Evolutionary conservation across 345 rosid genomes (phyloP), one percentile per base, ranked within the genome.

Genomic region (Sisymbrium irio): DNA sequence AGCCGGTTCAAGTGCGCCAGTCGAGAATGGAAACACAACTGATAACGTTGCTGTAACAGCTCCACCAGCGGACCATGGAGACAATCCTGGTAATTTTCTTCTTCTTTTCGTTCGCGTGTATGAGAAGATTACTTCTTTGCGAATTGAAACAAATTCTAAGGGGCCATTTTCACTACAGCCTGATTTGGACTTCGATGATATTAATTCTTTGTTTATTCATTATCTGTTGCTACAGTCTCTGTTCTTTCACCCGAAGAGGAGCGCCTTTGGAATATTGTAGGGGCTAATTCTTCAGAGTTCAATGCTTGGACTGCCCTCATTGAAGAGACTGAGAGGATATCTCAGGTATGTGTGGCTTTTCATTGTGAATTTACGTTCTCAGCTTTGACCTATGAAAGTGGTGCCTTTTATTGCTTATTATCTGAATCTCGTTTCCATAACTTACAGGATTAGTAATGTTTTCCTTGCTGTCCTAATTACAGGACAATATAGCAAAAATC

Each of bases 221-320:
- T 18, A 5, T 35, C 6, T 28, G 22, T 63, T 75, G 53, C 14
- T 77, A 46, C 62, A 85, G 85, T 47, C 55, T 83, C 86, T 50
- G 76, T 79, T 49, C 80, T 82, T 77, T 88, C 99, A 50, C 86
- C 74, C 0, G 99, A 92, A 81, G 99, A 95, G 78, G 98, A 90
- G 35, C 88, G 92, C 7, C 59, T 92, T n/a, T 95, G 99, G 99
- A 92, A 71, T 79, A 85, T 87, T 69, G 91, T 92, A 47, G 84
- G 73, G 82, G 81, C 88, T 18, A 89, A 92, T 85, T 86, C 98
- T 27, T 75, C 81, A 40, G 98, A 92, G 69, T 95, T 95, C 78
- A 91, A 85, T 78, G 86, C 97, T 70, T 92, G 99, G 99, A 91
- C 91, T 81, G 82, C 92, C 25, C 73, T 95, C 67, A 84, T 95